Evolutionary conservation across 78 protist species (phyloP).

Genomic region (Dictyostelium purpureum): DNA sequence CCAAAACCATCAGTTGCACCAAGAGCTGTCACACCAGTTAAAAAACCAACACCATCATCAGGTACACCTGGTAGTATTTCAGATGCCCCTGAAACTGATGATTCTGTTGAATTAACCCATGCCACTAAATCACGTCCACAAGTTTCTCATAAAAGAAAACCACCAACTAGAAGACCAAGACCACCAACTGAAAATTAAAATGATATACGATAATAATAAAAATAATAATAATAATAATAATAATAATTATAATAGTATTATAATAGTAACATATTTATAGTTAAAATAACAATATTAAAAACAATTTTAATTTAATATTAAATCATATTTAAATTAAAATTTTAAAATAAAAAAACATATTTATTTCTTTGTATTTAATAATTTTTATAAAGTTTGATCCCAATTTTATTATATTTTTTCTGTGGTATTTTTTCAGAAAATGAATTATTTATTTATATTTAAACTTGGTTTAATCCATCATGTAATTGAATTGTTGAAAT

Average conservation of each 20-base stretch:
- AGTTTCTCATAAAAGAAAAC: constrained; percentile 42
- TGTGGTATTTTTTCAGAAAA: too few relatives aligned
- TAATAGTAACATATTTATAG: neutral
- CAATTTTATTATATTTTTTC: neutral
- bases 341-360: neutral
- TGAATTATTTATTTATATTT: too few relatives aligned
- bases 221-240: neutral
- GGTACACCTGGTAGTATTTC: constrained; percentile 15
- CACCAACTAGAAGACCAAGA: constrained; percentile 76
- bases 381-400: too few relatives aligned
- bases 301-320: neutral
- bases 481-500: neutral
- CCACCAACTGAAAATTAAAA: constrained; percentile 41
- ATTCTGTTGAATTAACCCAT: constrained; percentile 35
- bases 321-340: neutral
- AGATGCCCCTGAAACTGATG: constrained; percentile 52
- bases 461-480: too few relatives aligned
- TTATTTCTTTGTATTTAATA: neutral
- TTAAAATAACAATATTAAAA: neutral
- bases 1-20: constrained; percentile 48
- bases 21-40: constrained; percentile 10
- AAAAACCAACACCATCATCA: neutral
- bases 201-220: neutral
- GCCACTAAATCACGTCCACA: constrained; percentile 54
- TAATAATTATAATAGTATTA: neutral